These are phyloP conservation scores for Blakeslea trispora DNA, from an alignment of 371 early-diverging fungal species.

Conservation along the genomic window DNA sequence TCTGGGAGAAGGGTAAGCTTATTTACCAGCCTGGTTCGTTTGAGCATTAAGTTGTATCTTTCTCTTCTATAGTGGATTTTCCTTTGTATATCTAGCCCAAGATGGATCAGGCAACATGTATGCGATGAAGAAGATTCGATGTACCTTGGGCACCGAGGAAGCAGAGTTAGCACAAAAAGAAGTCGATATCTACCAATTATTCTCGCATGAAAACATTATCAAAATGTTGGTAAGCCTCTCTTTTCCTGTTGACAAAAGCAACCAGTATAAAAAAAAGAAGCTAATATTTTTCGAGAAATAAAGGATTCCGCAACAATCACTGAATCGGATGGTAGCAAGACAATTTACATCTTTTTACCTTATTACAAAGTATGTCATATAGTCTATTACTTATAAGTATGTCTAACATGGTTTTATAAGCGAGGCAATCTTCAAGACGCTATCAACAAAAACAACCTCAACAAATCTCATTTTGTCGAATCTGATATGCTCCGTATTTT, in stretches of 20 bases:
- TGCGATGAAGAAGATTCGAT: constrained; percentile 74
- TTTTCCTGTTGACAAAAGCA: too few relatives aligned
- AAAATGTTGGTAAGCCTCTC: constrained; percentile 54
- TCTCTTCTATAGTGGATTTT: constrained; percentile 61
- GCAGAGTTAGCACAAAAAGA: constrained; percentile 60
- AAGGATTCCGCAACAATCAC: constrained; percentile 45
- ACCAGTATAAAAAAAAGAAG: neutral
- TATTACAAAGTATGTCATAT: constrained; percentile 53
- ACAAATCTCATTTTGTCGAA: constrained; percentile 51
- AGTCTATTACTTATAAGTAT: neutral
- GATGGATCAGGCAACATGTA: constrained; percentile 57
- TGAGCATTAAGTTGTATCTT: too few relatives aligned
- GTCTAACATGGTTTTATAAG: constrained; percentile 13
- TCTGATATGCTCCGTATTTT: constrained; percentile 56
- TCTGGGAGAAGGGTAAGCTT: constrained; percentile 78
- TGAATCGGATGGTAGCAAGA: constrained; percentile 60
- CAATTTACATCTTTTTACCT: constrained; percentile 66
- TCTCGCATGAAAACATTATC: constrained; percentile 65
- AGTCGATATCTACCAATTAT: constrained; percentile 61
- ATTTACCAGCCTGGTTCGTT: too few relatives aligned
- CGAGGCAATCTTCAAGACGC: constrained; percentile 62
- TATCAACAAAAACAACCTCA: constrained; percentile 46
- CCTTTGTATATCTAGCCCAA: constrained; percentile 70
- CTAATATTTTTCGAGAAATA: neutral
- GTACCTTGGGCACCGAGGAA: constrained; percentile 62